phyloP scores from a whole-genome alignment of 2,329 filamentous ascomycete species.

The Verticillium zaregamsianum region DNA sequence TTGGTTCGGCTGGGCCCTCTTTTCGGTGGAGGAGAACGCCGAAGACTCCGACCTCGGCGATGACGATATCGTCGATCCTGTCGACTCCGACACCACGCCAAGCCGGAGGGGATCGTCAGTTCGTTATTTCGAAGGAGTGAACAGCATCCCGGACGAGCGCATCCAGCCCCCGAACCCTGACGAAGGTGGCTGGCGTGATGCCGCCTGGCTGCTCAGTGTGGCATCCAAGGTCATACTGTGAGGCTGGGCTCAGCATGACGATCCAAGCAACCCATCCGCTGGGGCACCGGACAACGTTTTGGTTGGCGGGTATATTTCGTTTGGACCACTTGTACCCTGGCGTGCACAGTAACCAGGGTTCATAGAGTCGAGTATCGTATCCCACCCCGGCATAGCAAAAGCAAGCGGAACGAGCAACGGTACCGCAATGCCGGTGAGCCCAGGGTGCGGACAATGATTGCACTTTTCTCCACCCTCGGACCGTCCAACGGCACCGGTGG shows the following conservation, averaged over 20 bases:
- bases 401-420: neutral
- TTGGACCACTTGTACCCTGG: neutral
- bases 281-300: neutral
- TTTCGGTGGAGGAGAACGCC: slow-evolving; percentile 58
- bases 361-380: neutral
- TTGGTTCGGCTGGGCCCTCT: slow-evolving; percentile 62
- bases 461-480: neutral
- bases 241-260: slow-evolving; percentile 9
- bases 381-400: neutral
- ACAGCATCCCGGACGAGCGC: slow-evolving; percentile 36
- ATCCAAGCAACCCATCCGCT: neutral
- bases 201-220: slow-evolving; percentile 63
- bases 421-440: neutral
- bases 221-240: slow-evolving; percentile 58
- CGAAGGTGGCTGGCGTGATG: slow-evolving; percentile 61
- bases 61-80: slow-evolving; percentile 22
- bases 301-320: neutral
- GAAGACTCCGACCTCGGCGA: slow-evolving; percentile 40
- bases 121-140: slow-evolving; percentile 35
- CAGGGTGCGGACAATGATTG: neutral
- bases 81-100: slow-evolving; percentile 19
- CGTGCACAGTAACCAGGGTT: neutral
- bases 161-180: slow-evolving; percentile 47
- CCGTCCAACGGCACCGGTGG: neutral
- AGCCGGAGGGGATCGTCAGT: slow-evolving; percentile 23